These are phyloP conservation scores for Talaromyces ruber DNA, from an alignment of 495 filamentous ascomycete genomes.

Conservation along the genomic window DNA sequence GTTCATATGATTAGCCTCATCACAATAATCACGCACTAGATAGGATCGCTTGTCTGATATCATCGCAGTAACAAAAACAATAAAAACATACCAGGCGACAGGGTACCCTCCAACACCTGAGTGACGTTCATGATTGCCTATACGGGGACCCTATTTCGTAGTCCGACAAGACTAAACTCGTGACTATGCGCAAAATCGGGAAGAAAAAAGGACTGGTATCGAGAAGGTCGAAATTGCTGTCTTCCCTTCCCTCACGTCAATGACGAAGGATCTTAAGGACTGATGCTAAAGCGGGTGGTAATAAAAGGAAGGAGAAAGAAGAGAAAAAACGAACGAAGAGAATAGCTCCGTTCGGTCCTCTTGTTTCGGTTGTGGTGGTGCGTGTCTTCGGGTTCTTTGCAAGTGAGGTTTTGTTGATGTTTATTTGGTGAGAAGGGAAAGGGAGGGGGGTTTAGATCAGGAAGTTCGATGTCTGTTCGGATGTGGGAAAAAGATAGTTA, in stretches of 20 bases:
- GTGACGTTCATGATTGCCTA: slow-evolving; percentile 61
- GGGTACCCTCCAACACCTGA: slow-evolving; percentile 83
- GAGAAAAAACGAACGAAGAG: neutral
- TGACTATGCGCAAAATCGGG: neutral
- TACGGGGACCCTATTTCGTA: slow-evolving; percentile 4
- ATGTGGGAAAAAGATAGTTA: slow-evolving; percentile 1
- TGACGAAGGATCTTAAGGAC: neutral
- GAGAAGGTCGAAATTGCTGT: neutral
- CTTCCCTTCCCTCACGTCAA: neutral
- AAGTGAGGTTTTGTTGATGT: neutral
- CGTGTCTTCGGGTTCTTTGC: neutral
- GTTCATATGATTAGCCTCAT: slow-evolving; percentile 4
- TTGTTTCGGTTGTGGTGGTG: neutral
- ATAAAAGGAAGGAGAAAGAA: neutral
- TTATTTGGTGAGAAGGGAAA: neutral
- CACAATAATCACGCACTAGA: neutral
- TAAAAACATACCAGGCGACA: slow-evolving; percentile 67
- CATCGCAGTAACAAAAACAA: slow-evolving; percentile 8
- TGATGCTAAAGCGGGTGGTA: neutral
- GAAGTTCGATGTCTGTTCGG: neutral
- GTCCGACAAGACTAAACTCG: neutral
- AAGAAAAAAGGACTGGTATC: neutral
- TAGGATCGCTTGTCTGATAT: neutral
- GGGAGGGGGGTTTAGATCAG: neutral
- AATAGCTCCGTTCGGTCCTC: neutral